Conservation (phyloP, 2,329 filamentous ascomycete species). For the Colletotrichum simmondsii region DNA sequence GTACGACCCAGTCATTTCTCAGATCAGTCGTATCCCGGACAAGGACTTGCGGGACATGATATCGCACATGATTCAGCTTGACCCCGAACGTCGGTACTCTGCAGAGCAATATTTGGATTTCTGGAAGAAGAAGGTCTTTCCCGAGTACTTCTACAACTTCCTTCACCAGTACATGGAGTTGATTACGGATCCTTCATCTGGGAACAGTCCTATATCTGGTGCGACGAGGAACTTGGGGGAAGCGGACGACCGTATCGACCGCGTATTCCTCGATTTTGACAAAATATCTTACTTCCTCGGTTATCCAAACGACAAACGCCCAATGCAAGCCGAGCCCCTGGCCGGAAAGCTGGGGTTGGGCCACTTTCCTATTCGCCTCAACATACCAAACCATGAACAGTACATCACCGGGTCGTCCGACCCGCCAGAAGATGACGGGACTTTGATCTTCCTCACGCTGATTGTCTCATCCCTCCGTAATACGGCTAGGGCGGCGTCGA, state of each 20-base stretch:
- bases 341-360: conserved; percentile 64
- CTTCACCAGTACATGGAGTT: conserved; percentile 97
- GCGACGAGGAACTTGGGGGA: conserved; percentile 80
- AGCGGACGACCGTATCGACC: conserved; percentile 92
- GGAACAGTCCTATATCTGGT: conserved; percentile 76
- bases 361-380: conserved; percentile 84
- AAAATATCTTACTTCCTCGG: conserved; percentile 97
- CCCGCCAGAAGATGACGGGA: conserved; percentile 83
- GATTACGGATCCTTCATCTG: conserved; percentile 89
- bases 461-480: conserved; percentile 90
- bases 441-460: conserved; percentile 89
- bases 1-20: conserved; percentile 85
- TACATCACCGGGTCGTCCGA: conserved; percentile 70
- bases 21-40: conserved; percentile 88
- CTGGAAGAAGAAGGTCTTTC: conserved; percentile 90
- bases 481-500: conserved; percentile 87
- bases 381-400: conserved; percentile 87
- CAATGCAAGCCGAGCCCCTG: conserved; percentile 43
- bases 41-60: conserved; percentile 89
- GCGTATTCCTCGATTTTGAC: conserved; percentile 94
- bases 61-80: conserved; percentile 93
- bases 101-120: conserved; percentile 95
- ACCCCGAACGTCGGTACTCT: conserved; percentile 90
- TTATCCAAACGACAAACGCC: conserved; percentile 56
- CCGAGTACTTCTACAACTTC: conserved; percentile 97